Evolutionary conservation across 768 basidiomycete genomes (phyloP), one percentile per base, ranked within the genome.

Genomic region (Strobilomyces dryophilus): DNA sequence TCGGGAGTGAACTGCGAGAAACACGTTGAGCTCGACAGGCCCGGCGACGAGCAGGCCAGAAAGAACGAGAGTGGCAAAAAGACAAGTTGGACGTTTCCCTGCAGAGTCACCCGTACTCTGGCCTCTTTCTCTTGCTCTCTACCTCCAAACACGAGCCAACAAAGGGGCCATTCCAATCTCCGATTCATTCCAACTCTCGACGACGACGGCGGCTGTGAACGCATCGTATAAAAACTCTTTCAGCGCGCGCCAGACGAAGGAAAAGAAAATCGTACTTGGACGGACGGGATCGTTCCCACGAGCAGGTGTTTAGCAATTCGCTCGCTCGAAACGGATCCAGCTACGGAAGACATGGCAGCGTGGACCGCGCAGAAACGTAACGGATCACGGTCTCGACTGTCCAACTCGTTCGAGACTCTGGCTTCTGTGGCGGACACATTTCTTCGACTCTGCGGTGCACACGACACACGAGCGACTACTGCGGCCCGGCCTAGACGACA

Each of bases 91-190:
- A 53, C 45, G 59, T 55, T 61, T n/a, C 52, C 59, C 49, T 51
- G 60, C 58, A 64, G 57, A 59, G 57, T 57, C 36, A 34, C 54
- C 47, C 51, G 44, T 35, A 55, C 52, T 54, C 62, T 51, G 44
- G 18, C 47, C 54, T 49, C 51, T 57, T 49, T 48, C 54, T 32
- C 54, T 39, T 55, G 49, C 51, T 55, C 63, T 9, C 61, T 52
- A 20, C 59, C 55, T 18, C 56, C 65, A 65, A 65, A 65, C 56
- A 65, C 50, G 24, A n/a, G 39, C 57, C 64, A 65, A 65, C 62
- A 65, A 67, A 62, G 52, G 65, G 65, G 57, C 11, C 21, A 6
- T 36, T 64, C 59, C 10, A 51, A 53, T 8, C 57, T 66, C 64
- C 64, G 64, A 58, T 9, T 44, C 18, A 64, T 58, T 50, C 36